phyloP scores from a whole-genome alignment of 345 rosid genomes.

The Dipteronia dyeriana region DNA sequence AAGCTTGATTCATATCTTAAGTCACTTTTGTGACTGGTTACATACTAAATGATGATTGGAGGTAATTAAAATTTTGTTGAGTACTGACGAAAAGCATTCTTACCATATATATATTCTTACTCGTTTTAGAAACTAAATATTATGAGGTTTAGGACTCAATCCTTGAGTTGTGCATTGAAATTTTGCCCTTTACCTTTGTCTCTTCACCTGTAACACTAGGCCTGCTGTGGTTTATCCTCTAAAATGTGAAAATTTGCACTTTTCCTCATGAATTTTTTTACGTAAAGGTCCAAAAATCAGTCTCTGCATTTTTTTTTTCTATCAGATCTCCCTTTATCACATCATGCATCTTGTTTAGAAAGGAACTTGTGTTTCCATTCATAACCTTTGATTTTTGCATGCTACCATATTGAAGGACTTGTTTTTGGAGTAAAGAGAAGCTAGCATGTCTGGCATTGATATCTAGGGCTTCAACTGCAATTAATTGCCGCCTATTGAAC shows the following conservation, averaged over 20 bases:
- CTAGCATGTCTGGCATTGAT: neutral
- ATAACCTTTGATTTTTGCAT: neutral
- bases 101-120: neutral
- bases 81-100: neutral
- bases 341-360: neutral
- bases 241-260: neutral
- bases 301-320: neutral
- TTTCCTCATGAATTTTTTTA: neutral
- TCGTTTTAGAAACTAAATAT: neutral
- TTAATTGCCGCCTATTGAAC: neutral
- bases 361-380: neutral
- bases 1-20: constrained; percentile 1
- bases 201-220: neutral
- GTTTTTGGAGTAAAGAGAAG: constrained; percentile 2
- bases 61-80: neutral
- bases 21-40: neutral
- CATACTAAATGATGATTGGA: neutral
- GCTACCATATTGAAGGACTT: neutral
- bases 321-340: neutral
- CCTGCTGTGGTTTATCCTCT: neutral
- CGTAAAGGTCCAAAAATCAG: neutral
- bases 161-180: neutral
- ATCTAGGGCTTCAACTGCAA: neutral
- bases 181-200: neutral
- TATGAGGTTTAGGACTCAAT: neutral